A percentile compares a stretch with the other conserved stretches of the same genome.
phyloP scores from a whole-genome alignment of 495 filamentous ascomycete genomes.

The Penicillium subrubescens region DNA sequence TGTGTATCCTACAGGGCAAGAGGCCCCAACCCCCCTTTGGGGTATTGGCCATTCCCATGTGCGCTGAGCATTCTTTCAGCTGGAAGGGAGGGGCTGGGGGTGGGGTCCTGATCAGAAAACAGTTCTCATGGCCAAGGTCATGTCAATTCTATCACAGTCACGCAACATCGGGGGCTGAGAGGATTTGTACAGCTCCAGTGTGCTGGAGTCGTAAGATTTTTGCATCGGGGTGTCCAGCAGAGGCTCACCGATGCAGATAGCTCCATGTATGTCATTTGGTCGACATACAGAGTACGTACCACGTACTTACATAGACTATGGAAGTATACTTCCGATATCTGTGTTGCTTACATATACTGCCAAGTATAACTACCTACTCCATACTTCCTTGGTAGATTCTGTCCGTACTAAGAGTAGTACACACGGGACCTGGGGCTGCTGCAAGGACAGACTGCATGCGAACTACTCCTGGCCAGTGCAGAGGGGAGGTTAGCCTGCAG shows the following conservation, averaged over 20 bases:
- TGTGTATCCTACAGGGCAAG: background rate
- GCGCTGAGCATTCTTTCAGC: conserved; percentile 1
- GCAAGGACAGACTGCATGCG: conserved; percentile 29
- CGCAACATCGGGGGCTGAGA: background rate
- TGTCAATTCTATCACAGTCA: background rate
- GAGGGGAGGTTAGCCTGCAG: conserved; percentile 9
- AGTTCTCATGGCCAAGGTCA: background rate
- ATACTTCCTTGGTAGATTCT: background rate
- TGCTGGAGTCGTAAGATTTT: background rate
- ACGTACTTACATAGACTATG: no score
- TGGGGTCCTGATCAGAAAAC: background rate
- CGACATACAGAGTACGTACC: background rate
- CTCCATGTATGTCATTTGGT: background rate
- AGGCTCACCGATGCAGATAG: background rate
- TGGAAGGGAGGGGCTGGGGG: background rate
- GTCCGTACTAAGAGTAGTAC: background rate
- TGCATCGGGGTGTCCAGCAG: background rate
- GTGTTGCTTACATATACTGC: background rate
- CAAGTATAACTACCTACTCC: background rate
- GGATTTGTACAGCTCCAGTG: background rate
- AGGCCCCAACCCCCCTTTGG: background rate
- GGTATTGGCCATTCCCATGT: background rate
- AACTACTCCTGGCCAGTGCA: conserved; percentile 32
- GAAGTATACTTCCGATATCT: background rate
- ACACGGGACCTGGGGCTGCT: conserved; percentile 3